Base-by-base conservation (phyloP, 768 basidiomycete species). In the Lactarius quietus region DNA sequence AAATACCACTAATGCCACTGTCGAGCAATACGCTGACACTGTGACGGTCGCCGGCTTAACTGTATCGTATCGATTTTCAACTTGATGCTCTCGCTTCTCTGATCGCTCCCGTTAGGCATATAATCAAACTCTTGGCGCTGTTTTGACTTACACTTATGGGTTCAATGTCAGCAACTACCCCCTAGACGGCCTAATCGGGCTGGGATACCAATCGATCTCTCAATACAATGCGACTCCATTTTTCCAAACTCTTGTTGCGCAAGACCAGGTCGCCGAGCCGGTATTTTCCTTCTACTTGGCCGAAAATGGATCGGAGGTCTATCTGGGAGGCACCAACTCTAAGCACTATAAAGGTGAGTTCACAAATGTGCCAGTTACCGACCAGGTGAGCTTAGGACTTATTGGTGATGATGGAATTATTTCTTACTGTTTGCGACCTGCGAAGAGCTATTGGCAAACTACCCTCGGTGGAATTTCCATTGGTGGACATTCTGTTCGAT, bases 391-490 rank as follows among this genome's bases (percentile, higher is more conserved):
- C 23, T 12, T 23, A 31, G n/a, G 7, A 26, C 28, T 54, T 23
- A 31, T 33, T 62, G 57, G 26, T 51, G 20, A 28, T 29, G 17
- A 29, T 20, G 12, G 29, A 35, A 61, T n/a, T 54, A 10, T 23
- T 5, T 48, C 23, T 6, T 17, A 10, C 53, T 31, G 18, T 18
- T 54, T 14, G 29, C 52, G n/a, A 54, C 3, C 7, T 20, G 6
- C 20, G 35, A 23, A 61, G 62, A 70, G 12, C 10, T 71, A 60
- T 61, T 71, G 70, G 69, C 66, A 70, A 56, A 60, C 64, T 36
- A 64, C 35, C 17, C 23, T 68, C 29, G 38, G 57, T 23, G 29
- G 23, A 9, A 23, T 68, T 41, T 57, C 23, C 12, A 51, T 63
- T 31, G 45, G 38, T 36, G 35, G 43, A 0, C 4, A 15, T 39